These are phyloP conservation scores for Thoreauomyces humboldtii DNA, from an alignment of 192 early-diverging fungal genomes.

Conservation along the genomic window DNA sequence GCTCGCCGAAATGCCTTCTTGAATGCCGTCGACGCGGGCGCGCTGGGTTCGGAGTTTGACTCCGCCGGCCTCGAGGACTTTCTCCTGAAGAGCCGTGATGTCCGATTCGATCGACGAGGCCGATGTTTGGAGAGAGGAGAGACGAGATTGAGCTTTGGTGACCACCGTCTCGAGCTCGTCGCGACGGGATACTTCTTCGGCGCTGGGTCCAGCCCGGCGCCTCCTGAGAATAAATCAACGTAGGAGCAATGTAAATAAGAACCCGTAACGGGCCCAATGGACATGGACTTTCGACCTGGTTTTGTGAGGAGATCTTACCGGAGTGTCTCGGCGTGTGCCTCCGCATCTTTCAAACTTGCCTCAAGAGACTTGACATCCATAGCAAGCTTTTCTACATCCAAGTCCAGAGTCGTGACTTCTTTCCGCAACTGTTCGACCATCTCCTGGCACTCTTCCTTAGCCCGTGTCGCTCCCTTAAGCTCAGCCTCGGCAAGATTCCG, in stretches of 20 bases:
- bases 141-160: not conserved
- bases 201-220: slow-evolving; percentile 48
- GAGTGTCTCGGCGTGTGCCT: slow-evolving; percentile 59
- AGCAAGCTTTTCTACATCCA: slow-evolving; percentile 21
- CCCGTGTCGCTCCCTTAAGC: not conserved
- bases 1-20: slow-evolving; percentile 68
- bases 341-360: slow-evolving; percentile 64
- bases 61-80: slow-evolving; percentile 90
- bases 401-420: slow-evolving; percentile 10
- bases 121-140: slow-evolving; percentile 41
- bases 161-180: slow-evolving; percentile 35
- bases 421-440: slow-evolving; percentile 9
- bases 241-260: not conserved
- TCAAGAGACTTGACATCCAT: slow-evolving; percentile 18
- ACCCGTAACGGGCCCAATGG: not conserved
- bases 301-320: too few relatives aligned
- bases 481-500: slow-evolving; percentile 11
- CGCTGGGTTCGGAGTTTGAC: slow-evolving; percentile 83
- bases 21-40: slow-evolving; percentile 75
- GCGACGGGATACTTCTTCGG: slow-evolving; percentile 52
- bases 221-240: slow-evolving; percentile 23
- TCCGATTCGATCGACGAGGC: slow-evolving; percentile 67
- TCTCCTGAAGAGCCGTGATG: slow-evolving; percentile 79
- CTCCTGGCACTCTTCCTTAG: slow-evolving; percentile 14
- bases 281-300: not conserved